phyloP scores from a whole-genome alignment of 257 asterid genomes.

The Nyctanthes arbortristis region DNA sequence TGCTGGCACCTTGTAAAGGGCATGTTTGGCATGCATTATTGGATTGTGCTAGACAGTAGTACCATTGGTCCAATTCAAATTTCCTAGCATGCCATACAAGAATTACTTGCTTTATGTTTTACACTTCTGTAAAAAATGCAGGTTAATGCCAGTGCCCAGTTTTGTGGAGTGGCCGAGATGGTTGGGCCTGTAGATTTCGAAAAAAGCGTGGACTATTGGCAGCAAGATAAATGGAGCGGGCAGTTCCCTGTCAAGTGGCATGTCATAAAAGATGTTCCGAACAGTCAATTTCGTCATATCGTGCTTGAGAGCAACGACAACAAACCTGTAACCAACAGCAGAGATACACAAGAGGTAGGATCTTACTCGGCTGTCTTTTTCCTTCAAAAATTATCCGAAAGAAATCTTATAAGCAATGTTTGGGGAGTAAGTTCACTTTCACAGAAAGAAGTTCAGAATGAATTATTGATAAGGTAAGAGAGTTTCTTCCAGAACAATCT shows the following conservation, averaged over 20 bases:
- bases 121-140: constrained; percentile 22
- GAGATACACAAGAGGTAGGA: constrained; percentile 96
- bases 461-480: too few relatives aligned
- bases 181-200: constrained; percentile 90
- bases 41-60: not conserved
- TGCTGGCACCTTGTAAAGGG: not conserved
- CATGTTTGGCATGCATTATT: not conserved
- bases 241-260: constrained; percentile 98
- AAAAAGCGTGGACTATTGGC: constrained; percentile 96
- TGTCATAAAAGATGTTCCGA: constrained; percentile 88
- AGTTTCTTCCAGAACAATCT: not conserved
- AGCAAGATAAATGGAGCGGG: constrained; percentile 99
- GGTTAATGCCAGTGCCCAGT: constrained; percentile 99
- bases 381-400: not conserved
- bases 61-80: not conserved
- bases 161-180: constrained; percentile 99
- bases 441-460: not conserved
- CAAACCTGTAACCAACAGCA: constrained; percentile 99
- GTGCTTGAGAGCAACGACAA: constrained; percentile 90
- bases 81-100: not conserved
- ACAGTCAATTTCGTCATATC: constrained; percentile 94
- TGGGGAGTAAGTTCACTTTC: too few relatives aligned
- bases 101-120: not conserved
- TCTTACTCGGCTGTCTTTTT: constrained; percentile 9
- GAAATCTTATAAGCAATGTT: not conserved